Percentiles rank a stretch among this genome's conserved stretches.
Evolutionary conservation across 352 stramenopile species (phyloP).

Genomic region (Phytophthora tubulina): DNA sequence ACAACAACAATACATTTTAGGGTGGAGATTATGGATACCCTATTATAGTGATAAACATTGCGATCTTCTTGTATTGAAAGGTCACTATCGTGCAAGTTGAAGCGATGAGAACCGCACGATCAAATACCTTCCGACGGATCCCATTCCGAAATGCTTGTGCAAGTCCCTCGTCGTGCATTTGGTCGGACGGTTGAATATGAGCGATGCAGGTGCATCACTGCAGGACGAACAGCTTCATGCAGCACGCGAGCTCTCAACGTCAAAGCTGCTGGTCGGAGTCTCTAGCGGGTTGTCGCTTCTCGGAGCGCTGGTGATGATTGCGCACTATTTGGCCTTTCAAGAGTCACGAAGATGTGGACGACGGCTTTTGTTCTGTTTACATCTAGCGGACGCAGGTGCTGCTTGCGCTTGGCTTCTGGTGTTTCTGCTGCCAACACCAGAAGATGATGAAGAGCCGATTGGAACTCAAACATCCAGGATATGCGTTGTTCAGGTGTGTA

Average conservation of each 20-base stretch:
- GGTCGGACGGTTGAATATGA: constrained; percentile 15
- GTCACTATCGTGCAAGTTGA: constrained; percentile 15
- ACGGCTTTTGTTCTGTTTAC: constrained; percentile 70
- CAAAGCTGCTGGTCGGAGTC: constrained; percentile 53
- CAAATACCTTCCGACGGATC: constrained; percentile 23
- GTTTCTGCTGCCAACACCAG: constrained; percentile 42
- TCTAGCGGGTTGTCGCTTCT: constrained; percentile 55
- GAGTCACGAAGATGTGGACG: constrained; percentile 74
- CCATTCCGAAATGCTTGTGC: constrained; percentile 6
- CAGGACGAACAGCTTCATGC: constrained; percentile 24
- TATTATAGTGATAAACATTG: constrained; percentile 1
- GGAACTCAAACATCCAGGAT: constrained; percentile 19
- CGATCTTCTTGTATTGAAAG: constrained; percentile 36
- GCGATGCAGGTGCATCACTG: constrained; percentile 11
- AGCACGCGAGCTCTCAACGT: constrained; percentile 45
- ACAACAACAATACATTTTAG: background rate
- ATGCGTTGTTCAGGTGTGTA: constrained; percentile 55
- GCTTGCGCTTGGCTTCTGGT: constrained; percentile 68
- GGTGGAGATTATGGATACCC: background rate
- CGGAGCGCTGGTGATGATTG: constrained; percentile 59
- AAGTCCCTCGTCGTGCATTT: constrained; percentile 9
- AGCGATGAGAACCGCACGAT: constrained; percentile 25
- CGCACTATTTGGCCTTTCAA: constrained; percentile 67
- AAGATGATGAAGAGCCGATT: constrained; percentile 1
- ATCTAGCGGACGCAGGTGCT: constrained; percentile 60